A percentile compares a stretch with the other conserved stretches of the same genome.
Conservation (phyloP, 73 alveolate species). For the Tetrahymena thermophila region DNA sequence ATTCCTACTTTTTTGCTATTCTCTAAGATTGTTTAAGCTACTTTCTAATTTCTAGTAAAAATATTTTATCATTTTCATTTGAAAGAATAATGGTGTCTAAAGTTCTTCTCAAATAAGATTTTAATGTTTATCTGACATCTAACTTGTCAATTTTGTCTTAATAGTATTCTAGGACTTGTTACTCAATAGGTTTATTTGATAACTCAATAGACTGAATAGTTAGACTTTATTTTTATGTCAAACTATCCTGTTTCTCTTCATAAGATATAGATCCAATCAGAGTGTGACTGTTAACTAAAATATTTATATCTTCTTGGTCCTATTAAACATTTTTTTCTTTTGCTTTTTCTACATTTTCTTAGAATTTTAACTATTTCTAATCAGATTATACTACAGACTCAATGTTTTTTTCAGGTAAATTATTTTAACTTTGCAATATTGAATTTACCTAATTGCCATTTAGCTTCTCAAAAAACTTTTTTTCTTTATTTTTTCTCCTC, state of each 20-base stretch:
- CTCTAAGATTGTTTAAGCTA: neutral
- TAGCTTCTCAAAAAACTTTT: neutral
- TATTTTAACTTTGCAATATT: neutral
- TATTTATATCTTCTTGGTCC: neutral
- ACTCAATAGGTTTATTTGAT: neutral
- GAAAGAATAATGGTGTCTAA: neutral
- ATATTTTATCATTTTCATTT: neutral
- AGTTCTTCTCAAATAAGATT: neutral
- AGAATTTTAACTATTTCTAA: neutral
- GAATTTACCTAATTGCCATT: neutral
- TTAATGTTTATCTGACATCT: neutral
- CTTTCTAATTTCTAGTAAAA: neutral
- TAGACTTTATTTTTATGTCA: neutral
- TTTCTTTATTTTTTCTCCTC: neutral
- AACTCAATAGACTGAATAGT: neutral
- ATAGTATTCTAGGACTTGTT: neutral
- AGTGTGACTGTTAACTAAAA: neutral
- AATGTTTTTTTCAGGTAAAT: neutral
- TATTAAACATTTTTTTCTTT: neutral
- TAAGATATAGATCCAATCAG: neutral
- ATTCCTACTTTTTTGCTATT: neutral
- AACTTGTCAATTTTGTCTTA: neutral
- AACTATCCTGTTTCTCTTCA: neutral
- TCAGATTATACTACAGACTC: neutral
- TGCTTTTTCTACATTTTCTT: neutral